Evolutionary conservation across 805 yeast species (phyloP).

Genomic region (Cyberlindnera euphorbiiphila): DNA sequence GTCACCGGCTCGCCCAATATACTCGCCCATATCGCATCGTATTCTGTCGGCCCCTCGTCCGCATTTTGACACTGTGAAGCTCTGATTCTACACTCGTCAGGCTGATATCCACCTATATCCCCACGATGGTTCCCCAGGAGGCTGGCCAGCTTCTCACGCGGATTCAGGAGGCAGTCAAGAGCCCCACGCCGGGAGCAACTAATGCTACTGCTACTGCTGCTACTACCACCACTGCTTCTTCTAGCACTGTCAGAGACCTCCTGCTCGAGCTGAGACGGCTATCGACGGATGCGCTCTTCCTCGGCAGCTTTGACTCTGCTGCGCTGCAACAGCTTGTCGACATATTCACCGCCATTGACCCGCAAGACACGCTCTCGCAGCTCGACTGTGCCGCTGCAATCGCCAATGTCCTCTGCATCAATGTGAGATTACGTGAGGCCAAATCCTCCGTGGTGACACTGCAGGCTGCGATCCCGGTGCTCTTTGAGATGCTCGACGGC

Average conservation of each 20-base stretch:
- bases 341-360: conserved; percentile 9
- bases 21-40: too few species aligned
- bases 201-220: too few species aligned
- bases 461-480: conserved; percentile 10
- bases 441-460: conserved; percentile 1
- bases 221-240: neutral
- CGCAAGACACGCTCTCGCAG: conserved; percentile 12
- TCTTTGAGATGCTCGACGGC: conserved; percentile 17
- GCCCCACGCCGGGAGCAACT: too few species aligned
- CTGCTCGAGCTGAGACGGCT: conserved; percentile 13
- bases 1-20: too few species aligned
- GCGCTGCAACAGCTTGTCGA: conserved; percentile 12
- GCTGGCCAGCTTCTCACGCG: too few species aligned
- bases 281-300: conserved; percentile 17
- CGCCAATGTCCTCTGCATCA: conserved; percentile 22
- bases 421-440: conserved; percentile 16
- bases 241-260: conserved; percentile 8
- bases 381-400: conserved; percentile 22
- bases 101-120: too few species aligned
- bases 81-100: too few species aligned
- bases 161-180: too few species aligned
- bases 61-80: too few species aligned
- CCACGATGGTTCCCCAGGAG: too few species aligned
- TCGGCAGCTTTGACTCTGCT: conserved; percentile 12
- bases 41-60: too few species aligned